Evolutionary conservation across 805 yeast species (phyloP), one percentile per base, ranked within the genome.

Genomic region (Nakazawaea populi): DNA sequence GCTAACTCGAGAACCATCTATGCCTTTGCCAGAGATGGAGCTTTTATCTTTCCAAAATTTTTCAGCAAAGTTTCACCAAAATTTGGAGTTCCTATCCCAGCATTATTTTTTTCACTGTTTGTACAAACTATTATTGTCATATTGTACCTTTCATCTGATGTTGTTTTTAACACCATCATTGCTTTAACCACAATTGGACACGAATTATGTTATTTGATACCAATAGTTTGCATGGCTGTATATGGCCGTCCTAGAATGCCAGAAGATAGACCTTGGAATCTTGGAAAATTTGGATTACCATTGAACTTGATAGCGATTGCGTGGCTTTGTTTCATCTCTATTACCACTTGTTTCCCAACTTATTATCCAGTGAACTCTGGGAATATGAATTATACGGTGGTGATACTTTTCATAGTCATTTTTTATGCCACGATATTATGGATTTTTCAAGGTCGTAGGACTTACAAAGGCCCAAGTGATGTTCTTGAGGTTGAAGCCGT

Each of bases 1-100:
- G 62, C 67, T 9, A 65, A 67, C 38, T 58, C 63, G 10, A 58
- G 70, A 56, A 61, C 68, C 31, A 60, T 65, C 38, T 66, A 65
- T 60, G 58, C 71, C 7, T 66, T 68, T 59, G 67, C 70, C 11
- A 58, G 64, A 52, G 65, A 64, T 38, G 65, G 66, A 54, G 70
- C 68, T 7, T 58, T 65, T 47, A 65, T 68, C 40, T 66, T 63
- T 55, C 67, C 69, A 44, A 54, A 56, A 10, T 53, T 49, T 47
- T 63, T 68, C 50, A 56, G 67, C 18, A 58, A 45, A 41, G 62
- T 67, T 32, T 51, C 62, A 18, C 38, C 47, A 4, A 57, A 31
- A 10, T 62, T 58, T 49, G 61, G 61, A 36, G 65, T 60, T 30
- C 70, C 71, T 36, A 55, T 61, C 29, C 63, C 63, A 29, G 63